phyloP scores from a whole-genome alignment of 2,329 filamentous ascomycete genomes.

The Neofusicoccum parvum region DNA sequence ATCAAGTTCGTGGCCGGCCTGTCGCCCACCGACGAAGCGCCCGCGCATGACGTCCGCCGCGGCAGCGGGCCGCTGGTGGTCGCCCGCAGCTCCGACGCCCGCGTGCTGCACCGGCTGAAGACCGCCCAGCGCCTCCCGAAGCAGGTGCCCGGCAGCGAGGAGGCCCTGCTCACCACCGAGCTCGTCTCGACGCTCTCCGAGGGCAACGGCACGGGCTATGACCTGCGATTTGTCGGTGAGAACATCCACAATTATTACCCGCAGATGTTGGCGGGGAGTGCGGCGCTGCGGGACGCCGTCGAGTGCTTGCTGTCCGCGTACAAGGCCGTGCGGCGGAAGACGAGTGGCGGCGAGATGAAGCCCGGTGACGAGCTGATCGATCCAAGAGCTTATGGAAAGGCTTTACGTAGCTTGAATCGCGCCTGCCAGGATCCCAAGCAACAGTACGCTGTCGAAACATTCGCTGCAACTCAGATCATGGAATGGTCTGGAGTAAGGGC shows the following conservation, averaged over 20 bases:
- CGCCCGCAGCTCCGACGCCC: no score
- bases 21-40: not conserved
- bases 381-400: not conserved
- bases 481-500: not conserved
- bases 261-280: not conserved
- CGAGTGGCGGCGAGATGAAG: not conserved
- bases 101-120: not conserved
- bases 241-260: not conserved
- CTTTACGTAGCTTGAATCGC: not conserved
- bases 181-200: not conserved
- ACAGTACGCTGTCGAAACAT: not conserved
- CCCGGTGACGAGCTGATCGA: not conserved
- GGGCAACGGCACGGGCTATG: not conserved
- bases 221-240: not conserved
- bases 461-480: not conserved
- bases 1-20: not conserved
- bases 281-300: not conserved
- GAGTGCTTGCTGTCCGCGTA: not conserved
- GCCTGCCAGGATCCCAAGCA: not conserved
- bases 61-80: no score
- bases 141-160: not conserved
- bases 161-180: not conserved
- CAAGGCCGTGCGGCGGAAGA: not conserved
- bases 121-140: not conserved
- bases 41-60: not conserved